Evolutionary conservation across 306 rosid species (phyloP), one percentile per base, ranked within the genome.

Genomic region (Abrus precatorius): DNA sequence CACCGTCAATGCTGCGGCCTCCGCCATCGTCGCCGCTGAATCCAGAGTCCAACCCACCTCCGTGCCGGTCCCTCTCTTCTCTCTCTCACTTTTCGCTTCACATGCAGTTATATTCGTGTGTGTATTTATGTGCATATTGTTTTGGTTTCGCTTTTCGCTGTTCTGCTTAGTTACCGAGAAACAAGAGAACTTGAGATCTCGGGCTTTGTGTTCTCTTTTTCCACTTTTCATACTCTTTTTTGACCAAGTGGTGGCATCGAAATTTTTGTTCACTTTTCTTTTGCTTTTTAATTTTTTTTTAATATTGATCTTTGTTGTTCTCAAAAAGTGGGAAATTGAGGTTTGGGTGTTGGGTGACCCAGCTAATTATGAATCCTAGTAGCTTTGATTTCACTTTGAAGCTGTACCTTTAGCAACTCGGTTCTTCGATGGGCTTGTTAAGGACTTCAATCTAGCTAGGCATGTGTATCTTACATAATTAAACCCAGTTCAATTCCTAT

Each of bases 1-100:
- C 14, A 92, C 93, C 29, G 84, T 92, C 63, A 92, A 83, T 87
- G 94, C 95, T 14, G 97, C 97, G 1, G 97, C 97, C 48, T 81
- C 95, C 14, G 97, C 93, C 62, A 89, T 90, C 83, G 79, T 87
- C 80, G 57, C 87, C 4, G 92, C 97, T 1, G 87, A 92, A 82
- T 85, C 91, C 77, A 87, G 92, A 64, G 82, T 82, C 34, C 95
- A 89, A 77, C 93, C 95, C 2, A 14, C 87, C 71, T 8, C 89
- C 10, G 77, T 54, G 29, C 83, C 88, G 75, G 97, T 92, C 80
- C 33, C 62, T 72, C 34, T 14, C 12, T 48, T 9, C 48, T 33
- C 44, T 64, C 61, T 7, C 68, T 61, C 8, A 27, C 10, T 72
- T 11, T 72, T 56, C 10, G 28, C 8, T 0, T 38, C 12, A 20